These are phyloP conservation scores for Fusarium brevicatenulatum DNA, from an alignment of 2,329 filamentous ascomycete genomes.

Conservation along the genomic window DNA sequence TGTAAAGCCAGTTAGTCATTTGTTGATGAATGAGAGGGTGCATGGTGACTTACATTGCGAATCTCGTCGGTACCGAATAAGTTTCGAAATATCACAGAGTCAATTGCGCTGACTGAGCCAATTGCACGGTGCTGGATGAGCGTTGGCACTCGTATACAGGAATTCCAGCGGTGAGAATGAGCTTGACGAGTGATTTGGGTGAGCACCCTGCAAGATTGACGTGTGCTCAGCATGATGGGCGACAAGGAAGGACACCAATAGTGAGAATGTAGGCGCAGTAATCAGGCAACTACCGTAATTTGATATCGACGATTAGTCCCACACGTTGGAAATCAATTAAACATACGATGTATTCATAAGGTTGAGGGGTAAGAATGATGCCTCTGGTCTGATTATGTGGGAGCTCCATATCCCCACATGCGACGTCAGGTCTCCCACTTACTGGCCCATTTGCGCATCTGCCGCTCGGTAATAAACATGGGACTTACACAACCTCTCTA, in stretches of 20 bases:
- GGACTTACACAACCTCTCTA: background rate
- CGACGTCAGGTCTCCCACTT: background rate
- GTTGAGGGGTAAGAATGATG: background rate
- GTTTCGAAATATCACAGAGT: conserved; percentile 62
- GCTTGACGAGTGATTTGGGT: background rate
- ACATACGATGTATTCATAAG: background rate
- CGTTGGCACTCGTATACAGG: rapidly evolving
- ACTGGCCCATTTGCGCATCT: background rate
- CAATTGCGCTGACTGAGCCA: conserved; percentile 46
- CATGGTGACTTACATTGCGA: conserved; percentile 48
- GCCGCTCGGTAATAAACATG: background rate
- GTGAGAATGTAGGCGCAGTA: rapidly evolving
- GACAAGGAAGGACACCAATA: rapidly evolving
- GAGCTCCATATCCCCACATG: background rate
- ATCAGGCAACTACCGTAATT: background rate
- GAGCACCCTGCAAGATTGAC: background rate
- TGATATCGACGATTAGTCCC: background rate
- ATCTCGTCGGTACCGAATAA: conserved; percentile 63
- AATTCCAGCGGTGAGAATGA: background rate
- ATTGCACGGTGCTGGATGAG: background rate
- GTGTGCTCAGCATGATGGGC: background rate
- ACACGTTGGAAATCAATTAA: background rate
- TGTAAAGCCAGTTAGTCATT: background rate
- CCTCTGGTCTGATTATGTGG: background rate
- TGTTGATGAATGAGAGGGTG: rapidly evolving